A percentile compares a stretch with the other conserved stretches of the same genome.
Evolutionary conservation across 2,329 filamentous ascomycete genomes (phyloP).

Genomic region (Fusarium poae): DNA sequence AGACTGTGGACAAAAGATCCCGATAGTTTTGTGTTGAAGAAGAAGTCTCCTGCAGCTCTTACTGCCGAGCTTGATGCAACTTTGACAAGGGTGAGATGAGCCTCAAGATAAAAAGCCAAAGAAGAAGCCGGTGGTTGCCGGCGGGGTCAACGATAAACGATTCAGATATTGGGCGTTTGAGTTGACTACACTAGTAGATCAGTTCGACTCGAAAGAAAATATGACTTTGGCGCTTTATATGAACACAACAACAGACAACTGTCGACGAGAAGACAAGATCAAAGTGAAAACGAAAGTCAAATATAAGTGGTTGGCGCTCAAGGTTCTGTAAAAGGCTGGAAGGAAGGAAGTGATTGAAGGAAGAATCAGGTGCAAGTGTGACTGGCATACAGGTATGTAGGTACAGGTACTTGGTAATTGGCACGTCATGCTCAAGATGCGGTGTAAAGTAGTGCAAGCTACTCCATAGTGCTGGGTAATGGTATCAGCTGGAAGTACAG

Average conservation of each 20-base stretch:
- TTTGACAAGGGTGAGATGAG: conserved; percentile 18
- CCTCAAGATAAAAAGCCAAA: conserved; percentile 8
- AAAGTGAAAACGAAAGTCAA: conserved; percentile 5
- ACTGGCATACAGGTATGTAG: not conserved
- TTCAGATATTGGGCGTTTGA: conserved; percentile 12
- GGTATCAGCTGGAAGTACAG: conserved; percentile 24
- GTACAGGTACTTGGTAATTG: conserved; percentile 33
- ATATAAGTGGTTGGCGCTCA: conserved; percentile 18
- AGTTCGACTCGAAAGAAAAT: not conserved
- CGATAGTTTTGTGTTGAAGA: not conserved
- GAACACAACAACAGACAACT: not conserved
- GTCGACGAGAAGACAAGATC: not conserved
- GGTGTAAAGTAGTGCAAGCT: conserved; percentile 16
- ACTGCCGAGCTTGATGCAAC: conserved; percentile 13
- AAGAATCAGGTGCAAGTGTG: conserved; percentile 24
- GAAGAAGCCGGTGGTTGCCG: conserved; percentile 32
- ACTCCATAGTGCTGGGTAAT: conserved; percentile 2
- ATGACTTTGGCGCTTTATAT: not conserved
- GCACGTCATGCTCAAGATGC: conserved; percentile 34
- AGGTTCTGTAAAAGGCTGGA: conserved; percentile 26
- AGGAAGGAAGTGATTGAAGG: conserved; percentile 13
- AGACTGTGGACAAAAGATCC: not conserved
- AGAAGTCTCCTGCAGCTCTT: conserved; percentile 3
- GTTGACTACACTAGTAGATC: conserved; percentile 7
- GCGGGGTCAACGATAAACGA: conserved; percentile 25